Evolutionary conservation across 2,329 filamentous ascomycete species (phyloP).

Genomic region (Claviceps spartinae): DNA sequence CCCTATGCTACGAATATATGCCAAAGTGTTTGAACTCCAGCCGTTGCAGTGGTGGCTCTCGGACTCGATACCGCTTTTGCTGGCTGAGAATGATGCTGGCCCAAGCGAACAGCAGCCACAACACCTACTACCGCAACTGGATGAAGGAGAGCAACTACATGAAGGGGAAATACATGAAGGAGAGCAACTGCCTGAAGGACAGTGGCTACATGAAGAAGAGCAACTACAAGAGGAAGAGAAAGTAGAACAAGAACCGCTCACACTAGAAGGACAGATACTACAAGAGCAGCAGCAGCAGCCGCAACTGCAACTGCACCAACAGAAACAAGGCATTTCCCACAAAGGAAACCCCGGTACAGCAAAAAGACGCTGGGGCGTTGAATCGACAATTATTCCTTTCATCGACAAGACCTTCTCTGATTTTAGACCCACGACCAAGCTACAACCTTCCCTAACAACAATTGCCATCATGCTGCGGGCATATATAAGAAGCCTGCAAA

Average conservation of each 20-base stretch:
- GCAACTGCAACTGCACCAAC: background rate
- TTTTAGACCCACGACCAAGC: conserved; percentile 9
- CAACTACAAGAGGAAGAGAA: background rate
- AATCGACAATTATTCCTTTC: conserved; percentile 19
- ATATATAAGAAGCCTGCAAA: conserved; percentile 28
- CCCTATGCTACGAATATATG: conserved; percentile 35
- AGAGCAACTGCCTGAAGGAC: background rate
- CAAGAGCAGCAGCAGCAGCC: background rate
- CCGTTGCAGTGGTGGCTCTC: conserved; percentile 29
- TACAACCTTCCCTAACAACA: conserved; percentile 25
- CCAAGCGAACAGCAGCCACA: too few species aligned
- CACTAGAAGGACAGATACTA: too few species aligned
- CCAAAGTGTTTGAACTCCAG: conserved; percentile 31
- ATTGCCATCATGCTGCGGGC: conserved; percentile 33
- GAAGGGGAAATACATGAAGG: too few species aligned
- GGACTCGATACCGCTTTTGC: conserved; percentile 20
- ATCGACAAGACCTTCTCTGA: conserved; percentile 18
- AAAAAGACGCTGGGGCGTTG: conserved; percentile 17
- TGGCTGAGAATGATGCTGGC: conserved; percentile 14
- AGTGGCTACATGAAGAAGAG: background rate
- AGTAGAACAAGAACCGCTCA: background rate
- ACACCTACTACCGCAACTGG: background rate
- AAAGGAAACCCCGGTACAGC: conserved; percentile 7
- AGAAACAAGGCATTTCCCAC: conserved; percentile 9
- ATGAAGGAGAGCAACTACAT: background rate